These are phyloP conservation scores for Nidularia pulvinata DNA, from an alignment of 768 basidiomycete species.

Conservation along the genomic window DNA sequence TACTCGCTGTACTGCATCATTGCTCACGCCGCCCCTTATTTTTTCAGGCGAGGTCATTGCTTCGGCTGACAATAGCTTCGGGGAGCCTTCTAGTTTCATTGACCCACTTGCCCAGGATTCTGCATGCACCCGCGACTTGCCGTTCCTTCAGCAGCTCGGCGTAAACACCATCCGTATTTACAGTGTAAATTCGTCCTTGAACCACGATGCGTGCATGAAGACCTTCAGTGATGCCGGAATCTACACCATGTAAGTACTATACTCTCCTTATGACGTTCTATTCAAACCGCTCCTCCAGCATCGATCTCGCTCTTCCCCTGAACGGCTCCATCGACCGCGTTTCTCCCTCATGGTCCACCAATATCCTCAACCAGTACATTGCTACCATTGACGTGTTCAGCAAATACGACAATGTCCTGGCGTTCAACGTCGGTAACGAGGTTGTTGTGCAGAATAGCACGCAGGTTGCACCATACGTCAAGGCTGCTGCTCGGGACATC, in stretches of 20 bases:
- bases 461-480: slow-evolving; percentile 74
- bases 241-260: slow-evolving; percentile 75
- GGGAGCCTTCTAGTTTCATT: slow-evolving; percentile 71
- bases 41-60: slow-evolving; percentile 36
- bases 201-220: slow-evolving; percentile 89
- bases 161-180: slow-evolving; percentile 88
- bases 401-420: slow-evolving; percentile 89
- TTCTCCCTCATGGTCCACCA: slow-evolving; percentile 78
- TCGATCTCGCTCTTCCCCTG: slow-evolving; percentile 83
- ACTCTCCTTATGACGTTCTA: slow-evolving; percentile 1
- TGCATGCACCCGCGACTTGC: slow-evolving; percentile 79
- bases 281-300: slow-evolving; percentile 39
- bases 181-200: slow-evolving; percentile 78
- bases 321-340: slow-evolving; percentile 84
- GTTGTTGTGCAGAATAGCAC: slow-evolving; percentile 56
- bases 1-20: background rate
- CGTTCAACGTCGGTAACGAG: slow-evolving; percentile 92
- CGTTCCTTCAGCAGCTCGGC: slow-evolving; percentile 70
- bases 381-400: slow-evolving; percentile 76
- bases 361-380: slow-evolving; percentile 77
- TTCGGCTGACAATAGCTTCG: slow-evolving; percentile 58
- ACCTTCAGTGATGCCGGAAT: slow-evolving; percentile 78
- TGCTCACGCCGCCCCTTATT: background rate
- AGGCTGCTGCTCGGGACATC: slow-evolving; percentile 88
- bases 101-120: slow-evolving; percentile 74